Conservation (phyloP, 2,329 filamentous ascomycete genomes). For the Hymenoscyphus salicellus region DNA sequence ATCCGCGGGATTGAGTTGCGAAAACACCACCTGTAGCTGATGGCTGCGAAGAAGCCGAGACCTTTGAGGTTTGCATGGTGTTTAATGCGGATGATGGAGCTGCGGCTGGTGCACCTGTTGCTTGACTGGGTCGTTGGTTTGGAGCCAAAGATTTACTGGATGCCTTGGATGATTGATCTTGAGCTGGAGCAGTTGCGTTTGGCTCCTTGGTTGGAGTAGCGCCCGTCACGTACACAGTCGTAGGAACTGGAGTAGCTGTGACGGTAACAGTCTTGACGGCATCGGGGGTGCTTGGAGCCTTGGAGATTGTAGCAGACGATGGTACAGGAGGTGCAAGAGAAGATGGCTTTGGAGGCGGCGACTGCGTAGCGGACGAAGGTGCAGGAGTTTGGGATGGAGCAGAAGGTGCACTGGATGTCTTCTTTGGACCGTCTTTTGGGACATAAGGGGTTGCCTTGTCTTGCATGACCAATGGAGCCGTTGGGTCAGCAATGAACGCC, state of each 20-base stretch:
- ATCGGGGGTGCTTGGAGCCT: neutral
- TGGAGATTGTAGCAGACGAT: neutral
- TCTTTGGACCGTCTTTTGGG: neutral
- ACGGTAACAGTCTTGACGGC: neutral
- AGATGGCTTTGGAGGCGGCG: no score
- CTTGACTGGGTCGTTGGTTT: neutral
- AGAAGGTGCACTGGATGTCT: neutral
- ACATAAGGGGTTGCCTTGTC: neutral
- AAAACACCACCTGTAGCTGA: neutral
- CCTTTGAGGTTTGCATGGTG: neutral
- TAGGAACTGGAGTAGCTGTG: neutral
- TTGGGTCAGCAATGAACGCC: slow-evolving; percentile 14
- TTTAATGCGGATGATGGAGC: neutral
- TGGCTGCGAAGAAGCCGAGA: neutral
- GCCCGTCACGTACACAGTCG: neutral
- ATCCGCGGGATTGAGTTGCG: neutral
- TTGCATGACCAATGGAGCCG: neutral
- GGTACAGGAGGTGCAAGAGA: neutral
- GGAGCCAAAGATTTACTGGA: neutral
- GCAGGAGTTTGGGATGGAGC: neutral
- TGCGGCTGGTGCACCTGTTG: neutral
- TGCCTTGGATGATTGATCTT: neutral
- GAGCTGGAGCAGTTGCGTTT: neutral
- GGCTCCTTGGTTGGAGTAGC: no score
- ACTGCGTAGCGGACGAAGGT: neutral